A percentile compares a stretch with the other conserved stretches of the same genome.
phyloP scores from a whole-genome alignment of 805 yeast genomes.

The Ogataea glucozyma region DNA sequence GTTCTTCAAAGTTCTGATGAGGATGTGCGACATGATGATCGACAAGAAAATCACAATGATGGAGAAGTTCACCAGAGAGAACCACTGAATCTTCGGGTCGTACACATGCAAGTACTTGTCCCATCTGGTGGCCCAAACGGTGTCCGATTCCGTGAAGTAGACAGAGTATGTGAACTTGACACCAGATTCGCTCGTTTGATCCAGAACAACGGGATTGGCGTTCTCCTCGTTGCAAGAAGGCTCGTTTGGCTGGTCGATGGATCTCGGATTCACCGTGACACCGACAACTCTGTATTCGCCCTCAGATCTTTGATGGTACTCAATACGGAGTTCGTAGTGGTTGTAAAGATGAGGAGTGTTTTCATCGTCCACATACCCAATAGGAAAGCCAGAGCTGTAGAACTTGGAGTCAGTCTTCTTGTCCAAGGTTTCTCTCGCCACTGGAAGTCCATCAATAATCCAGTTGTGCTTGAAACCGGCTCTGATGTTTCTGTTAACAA shows the following conservation, averaged over 20 bases:
- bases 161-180: conserved; percentile 90
- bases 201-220: conserved; percentile 46
- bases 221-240: conserved; percentile 22
- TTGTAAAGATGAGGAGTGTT: conserved; percentile 64
- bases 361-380: conserved; percentile 67
- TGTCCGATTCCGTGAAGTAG: conserved; percentile 62
- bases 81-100: conserved; percentile 95
- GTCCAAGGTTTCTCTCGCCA: conserved; percentile 65
- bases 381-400: conserved; percentile 78
- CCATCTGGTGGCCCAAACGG: conserved; percentile 98
- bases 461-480: conserved; percentile 89
- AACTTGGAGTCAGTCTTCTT: conserved; percentile 58
- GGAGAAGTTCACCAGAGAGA: conserved; percentile 84
- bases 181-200: conserved; percentile 48
- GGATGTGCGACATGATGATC: conserved; percentile 72
- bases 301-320: conserved; percentile 75
- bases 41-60: conserved; percentile 77
- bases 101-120: conserved; percentile 90
- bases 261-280: conserved; percentile 70
- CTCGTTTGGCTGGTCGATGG: conserved; percentile 37
- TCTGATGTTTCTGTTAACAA: conserved; percentile 75
- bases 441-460: conserved; percentile 94
- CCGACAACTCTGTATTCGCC: conserved; percentile 87
- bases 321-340: conserved; percentile 77
- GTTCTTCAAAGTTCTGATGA: conserved; percentile 74